Percentiles rank a stretch among this genome's conserved stretches.
Evolutionary conservation across 257 asterid species (phyloP).

Genomic region (Penstemon newberryi): DNA sequence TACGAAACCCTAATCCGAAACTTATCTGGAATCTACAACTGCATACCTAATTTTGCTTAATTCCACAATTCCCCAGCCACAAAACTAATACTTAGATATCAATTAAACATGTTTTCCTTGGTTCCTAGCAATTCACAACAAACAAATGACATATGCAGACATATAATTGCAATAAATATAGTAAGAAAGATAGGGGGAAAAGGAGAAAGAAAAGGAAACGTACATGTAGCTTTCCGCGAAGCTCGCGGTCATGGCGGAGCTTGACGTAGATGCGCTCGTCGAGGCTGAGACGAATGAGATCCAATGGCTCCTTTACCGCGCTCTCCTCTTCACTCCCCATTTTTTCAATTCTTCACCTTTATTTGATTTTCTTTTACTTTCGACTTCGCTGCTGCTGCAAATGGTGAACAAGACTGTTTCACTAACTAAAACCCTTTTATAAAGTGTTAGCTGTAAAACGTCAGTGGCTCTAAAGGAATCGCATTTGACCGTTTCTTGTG

Average conservation of each 20-base stretch:
- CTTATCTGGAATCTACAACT: conserved; percentile 22
- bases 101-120: neutral
- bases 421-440: conserved; percentile 9
- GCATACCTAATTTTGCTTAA: conserved; percentile 25
- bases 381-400: neutral
- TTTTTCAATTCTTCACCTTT: conserved; percentile 1
- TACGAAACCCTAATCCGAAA: conserved; percentile 33
- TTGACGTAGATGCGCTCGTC: conserved; percentile 98
- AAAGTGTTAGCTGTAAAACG: neutral
- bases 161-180: neutral
- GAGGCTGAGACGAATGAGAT: conserved; percentile 95
- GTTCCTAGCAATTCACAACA: neutral
- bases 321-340: conserved; percentile 99
- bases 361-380: neutral
- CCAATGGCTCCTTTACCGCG: conserved; percentile 98
- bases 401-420: neutral
- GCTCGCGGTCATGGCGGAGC: conserved; percentile 97
- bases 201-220: neutral
- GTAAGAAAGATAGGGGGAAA: neutral
- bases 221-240: conserved; percentile 96
- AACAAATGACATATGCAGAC: conserved; percentile 2
- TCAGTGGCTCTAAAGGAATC: too few relatives aligned
- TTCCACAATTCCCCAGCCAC: conserved; percentile 15
- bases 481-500: too few relatives aligned
- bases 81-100: conserved; percentile 13